phyloP scores from a whole-genome alignment of 148 eudicot species.

The Diospyros lotus region DNA sequence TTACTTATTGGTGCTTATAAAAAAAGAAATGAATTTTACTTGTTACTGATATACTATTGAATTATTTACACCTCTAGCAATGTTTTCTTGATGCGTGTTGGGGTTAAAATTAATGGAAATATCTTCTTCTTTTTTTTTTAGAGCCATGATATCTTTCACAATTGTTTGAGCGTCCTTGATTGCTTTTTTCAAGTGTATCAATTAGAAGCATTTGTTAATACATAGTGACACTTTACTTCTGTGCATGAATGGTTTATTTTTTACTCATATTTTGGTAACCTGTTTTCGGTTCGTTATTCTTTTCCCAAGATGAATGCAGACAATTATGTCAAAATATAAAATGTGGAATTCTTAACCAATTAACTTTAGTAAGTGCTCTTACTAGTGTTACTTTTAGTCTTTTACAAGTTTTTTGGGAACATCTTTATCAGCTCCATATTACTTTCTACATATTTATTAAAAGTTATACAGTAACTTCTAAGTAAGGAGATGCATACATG shows the following conservation, averaged over 20 bases:
- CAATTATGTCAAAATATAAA: constrained; percentile 84
- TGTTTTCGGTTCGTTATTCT: constrained; percentile 23
- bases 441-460: neutral
- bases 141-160: neutral
- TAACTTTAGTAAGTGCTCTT: constrained; percentile 67
- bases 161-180: neutral
- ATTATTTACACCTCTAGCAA: neutral
- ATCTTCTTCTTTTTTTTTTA: neutral
- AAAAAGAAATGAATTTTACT: neutral
- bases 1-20: too few relatives aligned
- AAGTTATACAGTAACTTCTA: neutral
- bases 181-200: neutral
- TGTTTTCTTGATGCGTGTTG: neutral
- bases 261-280: neutral
- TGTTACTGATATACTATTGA: neutral
- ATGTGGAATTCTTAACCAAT: constrained; percentile 73
- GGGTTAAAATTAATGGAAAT: neutral
- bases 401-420: neutral
- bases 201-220: neutral
- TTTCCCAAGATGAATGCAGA: constrained; percentile 76
- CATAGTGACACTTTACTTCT: neutral
- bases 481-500: constrained; percentile 11
- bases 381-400: neutral
- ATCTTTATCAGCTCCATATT: neutral
- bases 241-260: neutral